Evolutionary conservation across 2,329 filamentous ascomycete species (phyloP).

Genomic region (Fusarium sp.): DNA sequence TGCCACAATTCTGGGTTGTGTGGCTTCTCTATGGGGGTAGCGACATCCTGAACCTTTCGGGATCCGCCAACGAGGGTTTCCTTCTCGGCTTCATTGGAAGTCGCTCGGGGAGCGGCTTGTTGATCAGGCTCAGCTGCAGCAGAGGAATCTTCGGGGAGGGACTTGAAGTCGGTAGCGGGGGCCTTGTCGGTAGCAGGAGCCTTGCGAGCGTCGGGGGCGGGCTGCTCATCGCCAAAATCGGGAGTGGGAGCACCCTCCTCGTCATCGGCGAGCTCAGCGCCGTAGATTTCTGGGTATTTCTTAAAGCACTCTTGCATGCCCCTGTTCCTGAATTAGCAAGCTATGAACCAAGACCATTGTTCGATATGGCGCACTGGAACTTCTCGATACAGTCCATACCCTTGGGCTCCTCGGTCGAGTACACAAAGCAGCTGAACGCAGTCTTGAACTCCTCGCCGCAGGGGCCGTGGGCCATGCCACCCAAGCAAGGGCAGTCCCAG

Average conservation of each 20-base stretch:
- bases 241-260: constrained; percentile 55
- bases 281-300: constrained; percentile 91
- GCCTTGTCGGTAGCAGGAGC: not conserved
- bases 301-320: constrained; percentile 98
- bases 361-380: constrained; percentile 78
- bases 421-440: constrained; percentile 99
- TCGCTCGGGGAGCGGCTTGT: not conserved
- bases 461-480: constrained; percentile 95
- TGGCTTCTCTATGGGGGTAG: constrained; percentile 21
- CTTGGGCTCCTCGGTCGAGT: constrained; percentile 92
- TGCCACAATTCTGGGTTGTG: constrained; percentile 13
- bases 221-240: constrained; percentile 44
- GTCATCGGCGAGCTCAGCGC: constrained; percentile 85
- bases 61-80: not conserved
- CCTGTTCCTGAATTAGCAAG: constrained; percentile 60
- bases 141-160: not conserved
- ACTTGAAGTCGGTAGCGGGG: constrained; percentile 1
- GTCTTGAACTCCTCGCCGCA: constrained; percentile 96
- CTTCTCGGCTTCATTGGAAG: not conserved
- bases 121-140: not conserved
- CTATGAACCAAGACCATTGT: not conserved
- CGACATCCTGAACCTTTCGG: constrained; percentile 21
- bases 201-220: constrained; percentile 27
- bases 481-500: constrained; percentile 98
- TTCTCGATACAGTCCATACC: constrained; percentile 97